Evolutionary conservation across 805 yeast genomes (phyloP).

Genomic region (Isabelozyma gotoi): DNA sequence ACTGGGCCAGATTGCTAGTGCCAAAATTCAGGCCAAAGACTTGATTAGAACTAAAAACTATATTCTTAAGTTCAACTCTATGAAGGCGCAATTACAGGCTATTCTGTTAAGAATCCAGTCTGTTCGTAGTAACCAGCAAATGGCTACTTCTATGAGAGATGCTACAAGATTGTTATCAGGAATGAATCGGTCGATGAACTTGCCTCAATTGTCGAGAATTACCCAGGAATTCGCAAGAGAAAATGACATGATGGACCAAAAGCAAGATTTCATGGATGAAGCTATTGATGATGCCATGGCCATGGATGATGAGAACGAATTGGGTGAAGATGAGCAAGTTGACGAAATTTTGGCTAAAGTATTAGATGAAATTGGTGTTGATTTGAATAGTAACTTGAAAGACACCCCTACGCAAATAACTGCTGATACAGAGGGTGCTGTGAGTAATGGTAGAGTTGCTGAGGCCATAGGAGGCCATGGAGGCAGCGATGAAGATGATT

Average conservation of each 20-base stretch:
- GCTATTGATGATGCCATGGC: slow-evolving; percentile 97
- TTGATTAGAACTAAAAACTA: slow-evolving; percentile 83
- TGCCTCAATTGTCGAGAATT: slow-evolving; percentile 83
- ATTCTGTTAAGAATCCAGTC: slow-evolving; percentile 88
- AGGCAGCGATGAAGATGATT: slow-evolving; percentile 60
- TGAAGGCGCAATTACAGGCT: slow-evolving; percentile 96
- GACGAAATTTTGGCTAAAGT: slow-evolving; percentile 91
- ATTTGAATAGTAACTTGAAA: slow-evolving; percentile 53
- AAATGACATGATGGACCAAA: slow-evolving; percentile 95
- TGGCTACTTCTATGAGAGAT: slow-evolving; percentile 92
- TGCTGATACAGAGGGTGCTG: slow-evolving; percentile 39
- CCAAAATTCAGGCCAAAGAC: slow-evolving; percentile 95
- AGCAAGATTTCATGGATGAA: slow-evolving; percentile 98
- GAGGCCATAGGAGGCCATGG: slow-evolving; percentile 49
- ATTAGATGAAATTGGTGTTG: slow-evolving; percentile 94
- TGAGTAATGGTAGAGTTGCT: slow-evolving; percentile 43
- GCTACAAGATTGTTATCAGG: slow-evolving; percentile 83
- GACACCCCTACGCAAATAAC: slow-evolving; percentile 42
- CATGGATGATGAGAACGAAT: slow-evolving; percentile 63
- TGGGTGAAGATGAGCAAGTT: slow-evolving; percentile 82
- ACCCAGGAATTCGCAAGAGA: slow-evolving; percentile 95
- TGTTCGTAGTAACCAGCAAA: slow-evolving; percentile 90
- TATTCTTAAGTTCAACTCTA: slow-evolving; percentile 82
- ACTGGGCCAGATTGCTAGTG: slow-evolving; percentile 82
- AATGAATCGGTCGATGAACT: slow-evolving; percentile 87